These are phyloP conservation scores for Capronia americana DNA, from an alignment of 2,329 filamentous ascomycete species.

Conservation along the genomic window DNA sequence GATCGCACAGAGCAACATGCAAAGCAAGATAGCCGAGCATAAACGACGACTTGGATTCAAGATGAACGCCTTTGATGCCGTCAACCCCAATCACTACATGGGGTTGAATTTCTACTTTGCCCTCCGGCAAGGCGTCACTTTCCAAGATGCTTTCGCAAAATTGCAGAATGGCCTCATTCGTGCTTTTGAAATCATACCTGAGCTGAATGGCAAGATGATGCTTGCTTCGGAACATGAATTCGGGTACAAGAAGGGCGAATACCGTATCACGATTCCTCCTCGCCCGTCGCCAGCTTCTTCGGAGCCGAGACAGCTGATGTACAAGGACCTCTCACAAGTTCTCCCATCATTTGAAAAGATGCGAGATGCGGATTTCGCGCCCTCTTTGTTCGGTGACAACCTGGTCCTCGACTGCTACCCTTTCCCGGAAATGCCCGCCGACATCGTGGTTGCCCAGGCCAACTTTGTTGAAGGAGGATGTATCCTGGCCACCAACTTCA, in stretches of 20 bases:
- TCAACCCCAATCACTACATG: conserved; percentile 24
- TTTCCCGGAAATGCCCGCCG: conserved; percentile 24
- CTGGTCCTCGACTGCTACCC: conserved; percentile 9
- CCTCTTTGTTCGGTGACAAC: conserved; percentile 7
- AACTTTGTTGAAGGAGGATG: conserved; percentile 42
- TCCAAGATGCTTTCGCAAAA: background rate
- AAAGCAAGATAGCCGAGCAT: conserved; percentile 2
- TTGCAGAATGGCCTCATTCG: conserved; percentile 1
- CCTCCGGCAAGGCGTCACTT: background rate
- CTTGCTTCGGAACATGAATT: conserved; percentile 41
- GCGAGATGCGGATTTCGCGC: conserved; percentile 7
- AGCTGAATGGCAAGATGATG: conserved; percentile 40
- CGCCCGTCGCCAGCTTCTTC: background rate
- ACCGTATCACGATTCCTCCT: conserved; percentile 38
- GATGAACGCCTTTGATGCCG: conserved; percentile 16
- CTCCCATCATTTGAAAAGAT: conserved; percentile 6
- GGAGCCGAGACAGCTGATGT: conserved; percentile 4
- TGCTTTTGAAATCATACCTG: conserved; percentile 18
- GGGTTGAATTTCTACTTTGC: conserved; percentile 19
- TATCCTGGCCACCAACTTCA: conserved; percentile 20
- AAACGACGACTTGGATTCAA: conserved; percentile 16
- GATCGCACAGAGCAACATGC: background rate
- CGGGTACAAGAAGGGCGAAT: conserved; percentile 42
- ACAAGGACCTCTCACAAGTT: conserved; percentile 1
- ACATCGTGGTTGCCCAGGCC: conserved; percentile 42